Conservation (phyloP, 2,329 filamentous ascomycete genomes). For the Aspergillus vadensis region DNA sequence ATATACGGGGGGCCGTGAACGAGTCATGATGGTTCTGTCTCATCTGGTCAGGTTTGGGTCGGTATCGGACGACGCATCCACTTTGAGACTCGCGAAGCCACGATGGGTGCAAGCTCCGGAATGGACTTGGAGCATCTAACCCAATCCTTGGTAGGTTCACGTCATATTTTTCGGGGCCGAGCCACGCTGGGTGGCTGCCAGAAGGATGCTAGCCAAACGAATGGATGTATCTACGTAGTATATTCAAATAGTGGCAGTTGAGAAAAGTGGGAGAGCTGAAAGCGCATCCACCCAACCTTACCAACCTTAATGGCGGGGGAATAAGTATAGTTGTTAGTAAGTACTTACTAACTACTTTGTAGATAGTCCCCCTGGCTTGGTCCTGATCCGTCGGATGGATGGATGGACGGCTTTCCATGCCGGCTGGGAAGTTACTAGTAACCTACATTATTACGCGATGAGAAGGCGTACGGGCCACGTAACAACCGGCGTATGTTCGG, state of each 20-base stretch:
- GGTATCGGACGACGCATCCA: constrained; percentile 1
- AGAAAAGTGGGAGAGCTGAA: background rate
- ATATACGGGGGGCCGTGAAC: background rate
- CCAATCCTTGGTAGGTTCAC: background rate
- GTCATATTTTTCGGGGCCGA: background rate
- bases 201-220: too few relatives aligned
- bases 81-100: background rate
- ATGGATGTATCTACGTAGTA: too few relatives aligned
- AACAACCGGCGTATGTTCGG: background rate
- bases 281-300: background rate
- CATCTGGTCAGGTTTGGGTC: background rate
- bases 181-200: background rate
- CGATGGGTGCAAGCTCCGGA: background rate
- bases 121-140: too few relatives aligned
- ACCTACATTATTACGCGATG: background rate
- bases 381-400: background rate
- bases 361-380: too few relatives aligned
- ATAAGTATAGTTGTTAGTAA: too few relatives aligned
- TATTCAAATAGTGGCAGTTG: too few relatives aligned
- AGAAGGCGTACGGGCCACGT: background rate
- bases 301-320: background rate
- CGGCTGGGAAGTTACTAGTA: background rate
- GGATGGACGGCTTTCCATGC: constrained; percentile 2
- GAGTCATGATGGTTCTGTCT: background rate
- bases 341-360: background rate